A percentile compares a stretch with the other conserved stretches of the same genome.
These are phyloP conservation scores for Linderina pennispora DNA, from an alignment of 192 early-diverging fungal genomes.

Conservation along the genomic window DNA sequence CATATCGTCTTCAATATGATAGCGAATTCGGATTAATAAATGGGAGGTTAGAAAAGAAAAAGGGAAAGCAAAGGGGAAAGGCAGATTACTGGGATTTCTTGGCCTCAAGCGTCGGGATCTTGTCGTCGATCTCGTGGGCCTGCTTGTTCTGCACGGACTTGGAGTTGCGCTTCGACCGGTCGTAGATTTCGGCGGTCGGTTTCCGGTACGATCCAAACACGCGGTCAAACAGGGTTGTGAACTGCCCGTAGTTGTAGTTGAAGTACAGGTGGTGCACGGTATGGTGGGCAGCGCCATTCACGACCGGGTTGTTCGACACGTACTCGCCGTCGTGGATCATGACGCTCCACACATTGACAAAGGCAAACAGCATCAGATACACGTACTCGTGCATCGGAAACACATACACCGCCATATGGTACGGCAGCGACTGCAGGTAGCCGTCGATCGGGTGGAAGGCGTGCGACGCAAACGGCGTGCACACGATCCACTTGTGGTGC, in stretches of 20 bases:
- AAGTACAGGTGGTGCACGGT: slow-evolving; percentile 98
- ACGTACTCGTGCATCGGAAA: slow-evolving; percentile 88
- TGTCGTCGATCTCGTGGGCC: slow-evolving; percentile 53
- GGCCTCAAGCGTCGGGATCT: slow-evolving; percentile 25
- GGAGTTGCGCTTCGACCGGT: slow-evolving; percentile 54
- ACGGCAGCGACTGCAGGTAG: slow-evolving; percentile 91
- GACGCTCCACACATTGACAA: slow-evolving; percentile 95
- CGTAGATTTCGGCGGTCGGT: slow-evolving; percentile 61
- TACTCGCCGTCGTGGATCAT: slow-evolving; percentile 95
- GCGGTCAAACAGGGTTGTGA: slow-evolving; percentile 93
- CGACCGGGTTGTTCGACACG: slow-evolving; percentile 55
- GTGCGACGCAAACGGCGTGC: slow-evolving; percentile 90
- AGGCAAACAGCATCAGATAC: slow-evolving; percentile 79
- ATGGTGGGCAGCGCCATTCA: slow-evolving; percentile 94
- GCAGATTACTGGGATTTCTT: slow-evolving; percentile 4
- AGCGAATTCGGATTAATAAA: too few species aligned
- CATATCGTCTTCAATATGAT: slow-evolving; percentile 42
- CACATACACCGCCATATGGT: slow-evolving; percentile 87
- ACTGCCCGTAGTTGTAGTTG: slow-evolving; percentile 99
- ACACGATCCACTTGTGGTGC: slow-evolving; percentile 88
- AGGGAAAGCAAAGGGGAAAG: not conserved
- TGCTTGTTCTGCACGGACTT: slow-evolving; percentile 59
- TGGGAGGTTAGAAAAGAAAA: not conserved
- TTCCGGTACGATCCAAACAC: slow-evolving; percentile 62
- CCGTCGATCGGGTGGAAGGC: slow-evolving; percentile 97